Evolutionary conservation across 2,329 filamentous ascomycete genomes (phyloP), one percentile per base, ranked within the genome.

Genomic region (Pseudogymnoascus sp.): DNA sequence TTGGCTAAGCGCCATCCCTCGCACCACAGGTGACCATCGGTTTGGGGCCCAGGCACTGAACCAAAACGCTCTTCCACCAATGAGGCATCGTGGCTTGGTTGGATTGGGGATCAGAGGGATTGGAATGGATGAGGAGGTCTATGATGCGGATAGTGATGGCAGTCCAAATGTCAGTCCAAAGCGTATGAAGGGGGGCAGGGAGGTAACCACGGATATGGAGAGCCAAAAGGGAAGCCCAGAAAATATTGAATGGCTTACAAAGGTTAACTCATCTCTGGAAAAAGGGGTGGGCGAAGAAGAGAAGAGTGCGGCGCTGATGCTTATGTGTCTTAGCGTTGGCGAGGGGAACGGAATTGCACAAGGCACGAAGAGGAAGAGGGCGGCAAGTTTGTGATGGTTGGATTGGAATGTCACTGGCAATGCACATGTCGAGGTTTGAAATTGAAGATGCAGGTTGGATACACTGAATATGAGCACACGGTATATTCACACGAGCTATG

Each of bases 1-100:
- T 4, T 75, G 76, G 68, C 72, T 80, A 6, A 80, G 76, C 64
- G 78, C 78, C 11, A 75, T 80, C 31, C 79, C 79, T 5, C 49
- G 49, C 28, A 35, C 49, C 5, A 2, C 5, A 18, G n/a, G 28
- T 2, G 28, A 55, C 4, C n/a, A 55, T 8, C 28, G 28, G 5
- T 33, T 33, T 55, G 28, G 8, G 3, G 49, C n/a, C n/a, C 49
- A 21, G 49, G 5, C 28, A 14, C 5, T 55, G n/a, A 55, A 25
- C 5, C 28, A 55, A 35, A 55, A 55, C 9, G 21, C 49, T 2
- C 49, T 55, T 33, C 9, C 49, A 5, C 49, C 49, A 21, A 55
- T 55, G 49, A 55, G 49, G 4, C 49, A 33, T 4, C 49, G 9
- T 5, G 49, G 49, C 5, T 21, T 55, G n/a, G 11, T 55, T 21